A percentile compares a stretch with the other conserved stretches of the same genome.
Evolutionary conservation across 2,329 filamentous ascomycete species (phyloP).

Genomic region (Chaetomium strumarium): DNA sequence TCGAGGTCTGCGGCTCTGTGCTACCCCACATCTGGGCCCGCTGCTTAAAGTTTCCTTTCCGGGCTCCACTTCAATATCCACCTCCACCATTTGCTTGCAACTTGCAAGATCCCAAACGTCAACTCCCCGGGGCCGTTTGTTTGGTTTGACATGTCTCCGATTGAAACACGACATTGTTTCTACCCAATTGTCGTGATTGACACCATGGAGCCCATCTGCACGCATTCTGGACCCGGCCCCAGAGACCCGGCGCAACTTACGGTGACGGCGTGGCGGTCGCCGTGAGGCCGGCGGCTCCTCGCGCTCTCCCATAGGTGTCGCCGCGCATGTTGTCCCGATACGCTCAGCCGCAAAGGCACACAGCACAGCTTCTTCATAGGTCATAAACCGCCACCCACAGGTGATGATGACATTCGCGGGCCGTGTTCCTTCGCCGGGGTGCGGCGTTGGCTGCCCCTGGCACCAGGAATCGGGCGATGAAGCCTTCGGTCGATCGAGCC

Average conservation of each 20-base stretch:
- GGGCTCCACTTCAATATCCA: no score
- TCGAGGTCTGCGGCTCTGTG: no score
- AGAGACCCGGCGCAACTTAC: background rate
- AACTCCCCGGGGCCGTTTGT: constrained; percentile 25
- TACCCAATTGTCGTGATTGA: constrained; percentile 18
- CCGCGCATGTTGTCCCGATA: background rate
- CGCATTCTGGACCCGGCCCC: constrained; percentile 13
- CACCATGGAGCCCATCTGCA: background rate
- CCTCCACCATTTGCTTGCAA: background rate
- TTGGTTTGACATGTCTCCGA: constrained; percentile 30
- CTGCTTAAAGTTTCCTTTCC: no score
- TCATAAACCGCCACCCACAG: background rate
- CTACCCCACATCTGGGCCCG: no score
- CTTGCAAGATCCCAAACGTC: background rate
- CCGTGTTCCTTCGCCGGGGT: no score
- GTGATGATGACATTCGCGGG: no score
- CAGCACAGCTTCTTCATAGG: constrained; percentile 12
- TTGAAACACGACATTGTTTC: constrained; percentile 34
- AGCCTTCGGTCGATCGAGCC: constrained; percentile 5
- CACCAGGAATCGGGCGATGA: background rate
- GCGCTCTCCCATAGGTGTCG: background rate
- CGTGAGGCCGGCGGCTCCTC: constrained; percentile 17
- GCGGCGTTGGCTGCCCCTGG: no score
- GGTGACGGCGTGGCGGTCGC: constrained; percentile 5
- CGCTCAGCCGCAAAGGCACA: background rate